phyloP scores from a whole-genome alignment of 1,284 basidiomycete genomes.

The Trichosporon sp. region DNA sequence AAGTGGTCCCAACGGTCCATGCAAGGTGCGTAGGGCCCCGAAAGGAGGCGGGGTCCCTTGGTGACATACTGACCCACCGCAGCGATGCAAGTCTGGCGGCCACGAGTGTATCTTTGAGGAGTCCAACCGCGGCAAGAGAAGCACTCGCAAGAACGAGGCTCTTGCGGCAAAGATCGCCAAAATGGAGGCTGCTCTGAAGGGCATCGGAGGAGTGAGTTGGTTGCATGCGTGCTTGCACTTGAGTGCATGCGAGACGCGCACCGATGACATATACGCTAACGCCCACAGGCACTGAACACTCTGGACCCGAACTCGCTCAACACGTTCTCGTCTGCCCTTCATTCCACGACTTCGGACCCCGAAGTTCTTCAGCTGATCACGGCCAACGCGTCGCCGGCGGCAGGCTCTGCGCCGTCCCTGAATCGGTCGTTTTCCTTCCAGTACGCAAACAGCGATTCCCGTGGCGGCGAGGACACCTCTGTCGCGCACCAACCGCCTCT shows the following conservation, averaged over 20 bases:
- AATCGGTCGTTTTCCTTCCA: slow-evolving; percentile 26
- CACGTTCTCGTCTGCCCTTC: slow-evolving; percentile 49
- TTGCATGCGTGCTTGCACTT: neutral
- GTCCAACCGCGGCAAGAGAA: slow-evolving; percentile 88
- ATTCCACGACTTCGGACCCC: slow-evolving; percentile 51
- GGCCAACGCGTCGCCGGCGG: slow-evolving; percentile 62
- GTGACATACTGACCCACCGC: slow-evolving; percentile 21
- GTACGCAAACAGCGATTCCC: slow-evolving; percentile 12
- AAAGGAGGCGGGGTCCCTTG: slow-evolving; percentile 11
- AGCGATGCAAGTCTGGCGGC: slow-evolving; percentile 66
- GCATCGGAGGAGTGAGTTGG: slow-evolving; percentile 46
- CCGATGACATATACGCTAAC: slow-evolving; percentile 12
- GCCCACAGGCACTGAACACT: slow-evolving; percentile 64
- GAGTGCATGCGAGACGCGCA: neutral
- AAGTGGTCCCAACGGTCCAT: slow-evolving; percentile 73
- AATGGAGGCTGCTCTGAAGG: slow-evolving; percentile 86
- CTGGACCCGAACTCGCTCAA: slow-evolving; percentile 66
- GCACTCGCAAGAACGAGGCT: slow-evolving; percentile 80
- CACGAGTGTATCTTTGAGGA: slow-evolving; percentile 95
- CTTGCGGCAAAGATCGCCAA: slow-evolving; percentile 83
- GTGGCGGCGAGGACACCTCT: slow-evolving; percentile 26
- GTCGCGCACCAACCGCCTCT: slow-evolving; percentile 49
- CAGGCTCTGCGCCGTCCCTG: slow-evolving; percentile 39
- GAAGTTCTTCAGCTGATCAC: slow-evolving; percentile 80
- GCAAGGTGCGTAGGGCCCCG: slow-evolving; percentile 64